Evolutionary conservation across 2,329 filamentous ascomycete species (phyloP).

Genomic region (Ceratocystis variospora): DNA sequence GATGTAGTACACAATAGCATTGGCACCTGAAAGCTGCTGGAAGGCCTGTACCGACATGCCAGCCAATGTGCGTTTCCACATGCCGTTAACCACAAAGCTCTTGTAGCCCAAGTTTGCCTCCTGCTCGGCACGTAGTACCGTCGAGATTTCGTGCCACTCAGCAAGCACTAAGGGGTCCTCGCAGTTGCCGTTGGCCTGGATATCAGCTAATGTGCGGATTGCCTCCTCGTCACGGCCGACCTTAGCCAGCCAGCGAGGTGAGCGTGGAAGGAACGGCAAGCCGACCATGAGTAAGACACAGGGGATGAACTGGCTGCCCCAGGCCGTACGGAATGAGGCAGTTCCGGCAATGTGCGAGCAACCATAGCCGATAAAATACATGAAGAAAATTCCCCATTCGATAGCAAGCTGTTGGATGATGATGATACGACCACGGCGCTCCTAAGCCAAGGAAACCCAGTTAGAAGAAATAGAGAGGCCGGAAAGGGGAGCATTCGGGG

Average conservation of each 20-base stretch:
- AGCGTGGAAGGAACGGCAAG: conserved; percentile 48
- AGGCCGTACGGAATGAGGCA: conserved; percentile 48
- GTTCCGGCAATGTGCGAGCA: conserved; percentile 45
- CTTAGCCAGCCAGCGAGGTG: conserved; percentile 49
- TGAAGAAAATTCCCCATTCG: conserved; percentile 51
- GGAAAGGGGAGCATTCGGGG: background rate
- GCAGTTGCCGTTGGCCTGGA: conserved; percentile 43
- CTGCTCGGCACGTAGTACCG: conserved; percentile 24
- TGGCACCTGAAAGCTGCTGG: conserved; percentile 44
- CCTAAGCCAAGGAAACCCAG: conserved; percentile 29
- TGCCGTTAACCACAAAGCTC: conserved; percentile 33
- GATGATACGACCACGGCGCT: conserved; percentile 46
- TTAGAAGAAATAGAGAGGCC: background rate
- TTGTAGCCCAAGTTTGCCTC: conserved; percentile 28
- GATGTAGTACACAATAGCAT: conserved; percentile 47
- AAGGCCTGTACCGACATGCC: conserved; percentile 41
- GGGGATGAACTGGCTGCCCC: conserved; percentile 51
- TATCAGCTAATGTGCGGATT: conserved; percentile 38
- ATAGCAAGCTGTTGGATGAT: conserved; percentile 64
- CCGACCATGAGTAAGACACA: conserved; percentile 43
- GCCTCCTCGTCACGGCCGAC: conserved; percentile 46
- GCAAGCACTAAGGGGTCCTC: conserved; percentile 42
- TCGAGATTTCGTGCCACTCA: conserved; percentile 40
- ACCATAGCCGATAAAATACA: conserved; percentile 56
- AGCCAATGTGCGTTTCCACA: conserved; percentile 39